A percentile compares a stretch with the other conserved stretches of the same genome.
Evolutionary conservation across 2,329 filamentous ascomycete genomes (phyloP).

Genomic region (Metarhizium guizhouense): DNA sequence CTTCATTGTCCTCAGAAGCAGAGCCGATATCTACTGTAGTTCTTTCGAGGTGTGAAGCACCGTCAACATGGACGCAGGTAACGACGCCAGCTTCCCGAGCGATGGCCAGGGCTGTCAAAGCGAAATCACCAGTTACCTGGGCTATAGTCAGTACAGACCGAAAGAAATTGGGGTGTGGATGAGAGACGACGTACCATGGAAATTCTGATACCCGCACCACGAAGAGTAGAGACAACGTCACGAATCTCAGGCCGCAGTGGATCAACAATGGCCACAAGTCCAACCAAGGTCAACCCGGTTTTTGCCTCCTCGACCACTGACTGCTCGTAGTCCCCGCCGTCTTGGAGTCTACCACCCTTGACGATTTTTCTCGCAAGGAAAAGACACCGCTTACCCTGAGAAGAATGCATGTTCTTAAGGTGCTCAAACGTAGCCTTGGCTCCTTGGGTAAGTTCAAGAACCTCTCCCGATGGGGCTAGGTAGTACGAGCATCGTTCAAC

Average conservation of each 20-base stretch:
- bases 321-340: slow-evolving; percentile 37
- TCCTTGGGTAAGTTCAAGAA: slow-evolving; percentile 36
- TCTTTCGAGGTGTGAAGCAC: slow-evolving; percentile 41
- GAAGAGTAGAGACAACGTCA: slow-evolving; percentile 54
- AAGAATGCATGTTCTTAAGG: slow-evolving; percentile 61
- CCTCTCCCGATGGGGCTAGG: slow-evolving; percentile 44
- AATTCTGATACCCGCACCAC: slow-evolving; percentile 63
- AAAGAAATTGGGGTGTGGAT: neutral
- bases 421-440: slow-evolving; percentile 40
- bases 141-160: neutral
- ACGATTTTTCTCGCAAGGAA: slow-evolving; percentile 55
- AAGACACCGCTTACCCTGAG: slow-evolving; percentile 58
- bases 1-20: slow-evolving; percentile 12
- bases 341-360: slow-evolving; percentile 26
- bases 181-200: slow-evolving; percentile 51
- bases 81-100: slow-evolving; percentile 65
- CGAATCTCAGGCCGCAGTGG: slow-evolving; percentile 67
- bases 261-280: slow-evolving; percentile 70
- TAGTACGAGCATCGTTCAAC: slow-evolving; percentile 53
- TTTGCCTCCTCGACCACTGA: slow-evolving; percentile 45
- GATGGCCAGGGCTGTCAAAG: slow-evolving; percentile 65
- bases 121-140: slow-evolving; percentile 66
- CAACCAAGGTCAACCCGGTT: slow-evolving; percentile 57
- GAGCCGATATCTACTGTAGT: slow-evolving; percentile 3
- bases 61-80: slow-evolving; percentile 44